A percentile compares a stretch with the other conserved stretches of the same genome.
Evolutionary conservation across 2,329 filamentous ascomycete species (phyloP).

Genomic region (Alternaria tenuissima): DNA sequence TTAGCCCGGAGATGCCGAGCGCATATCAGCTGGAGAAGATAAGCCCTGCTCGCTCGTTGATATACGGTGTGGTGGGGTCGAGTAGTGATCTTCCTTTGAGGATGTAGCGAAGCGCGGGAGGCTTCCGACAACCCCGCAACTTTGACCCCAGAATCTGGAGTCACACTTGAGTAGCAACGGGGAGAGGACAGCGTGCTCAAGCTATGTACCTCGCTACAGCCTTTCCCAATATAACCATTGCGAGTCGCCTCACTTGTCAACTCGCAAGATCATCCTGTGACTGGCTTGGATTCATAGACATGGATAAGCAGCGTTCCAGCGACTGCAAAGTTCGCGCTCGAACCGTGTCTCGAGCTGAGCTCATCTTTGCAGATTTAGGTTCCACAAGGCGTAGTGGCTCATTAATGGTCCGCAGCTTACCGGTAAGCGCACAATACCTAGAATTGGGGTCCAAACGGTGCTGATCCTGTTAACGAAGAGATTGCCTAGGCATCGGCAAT

Average conservation of each 20-base stretch:
- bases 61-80: constrained; percentile 7
- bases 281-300: not conserved
- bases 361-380: not conserved
- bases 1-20: constrained; percentile 10
- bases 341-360: not conserved
- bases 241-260: not conserved
- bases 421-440: not conserved
- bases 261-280: not conserved
- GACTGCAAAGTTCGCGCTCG: not conserved
- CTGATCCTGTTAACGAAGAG: not conserved
- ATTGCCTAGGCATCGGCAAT: not conserved
- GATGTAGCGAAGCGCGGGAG: not conserved
- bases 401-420: not conserved
- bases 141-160: not conserved
- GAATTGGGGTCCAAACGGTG: not conserved
- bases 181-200: not conserved
- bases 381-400: not conserved
- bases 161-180: not conserved
- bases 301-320: not conserved
- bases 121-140: constrained; percentile 7
- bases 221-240: not conserved
- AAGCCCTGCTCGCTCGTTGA: not conserved
- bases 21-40: constrained; percentile 19
- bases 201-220: not conserved
- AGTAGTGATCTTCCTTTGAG: constrained; percentile 11